A percentile compares a stretch with the other conserved stretches of the same genome.
phyloP scores from a whole-genome alignment of 2,329 filamentous ascomycete species.

The Aspergillus bombycis region DNA sequence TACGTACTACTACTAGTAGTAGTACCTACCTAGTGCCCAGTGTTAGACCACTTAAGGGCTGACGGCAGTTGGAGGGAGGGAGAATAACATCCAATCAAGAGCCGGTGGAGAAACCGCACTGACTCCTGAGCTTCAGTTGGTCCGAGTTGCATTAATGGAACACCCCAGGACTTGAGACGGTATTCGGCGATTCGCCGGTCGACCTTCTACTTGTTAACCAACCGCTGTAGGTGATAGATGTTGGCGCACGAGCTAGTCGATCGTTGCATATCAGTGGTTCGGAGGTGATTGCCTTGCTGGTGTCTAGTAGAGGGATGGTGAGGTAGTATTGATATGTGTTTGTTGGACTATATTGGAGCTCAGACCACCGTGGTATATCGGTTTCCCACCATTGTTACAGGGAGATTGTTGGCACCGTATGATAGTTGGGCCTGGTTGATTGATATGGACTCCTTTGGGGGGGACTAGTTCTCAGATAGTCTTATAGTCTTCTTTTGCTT shows the following conservation, averaged over 20 bases:
- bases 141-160: background rate
- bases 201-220: background rate
- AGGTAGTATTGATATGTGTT: background rate
- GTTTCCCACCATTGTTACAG: background rate
- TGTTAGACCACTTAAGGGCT: background rate
- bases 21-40: background rate
- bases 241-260: slow-evolving; percentile 3
- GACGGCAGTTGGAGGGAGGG: background rate
- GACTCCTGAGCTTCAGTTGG: background rate
- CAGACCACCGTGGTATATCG: background rate
- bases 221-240: background rate
- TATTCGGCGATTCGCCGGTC: background rate
- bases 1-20: too few species aligned
- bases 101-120: background rate
- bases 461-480: background rate
- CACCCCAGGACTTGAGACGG: too few species aligned
- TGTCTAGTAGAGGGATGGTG: background rate
- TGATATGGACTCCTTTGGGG: background rate
- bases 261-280: background rate
- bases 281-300: background rate
- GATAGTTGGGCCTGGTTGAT: background rate
- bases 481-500: background rate
- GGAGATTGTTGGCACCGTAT: background rate
- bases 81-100: background rate
- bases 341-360: background rate